phyloP scores from a whole-genome alignment of 352 stramenopile species.

The Hyaloperonospora arabidopsidis region DNA sequence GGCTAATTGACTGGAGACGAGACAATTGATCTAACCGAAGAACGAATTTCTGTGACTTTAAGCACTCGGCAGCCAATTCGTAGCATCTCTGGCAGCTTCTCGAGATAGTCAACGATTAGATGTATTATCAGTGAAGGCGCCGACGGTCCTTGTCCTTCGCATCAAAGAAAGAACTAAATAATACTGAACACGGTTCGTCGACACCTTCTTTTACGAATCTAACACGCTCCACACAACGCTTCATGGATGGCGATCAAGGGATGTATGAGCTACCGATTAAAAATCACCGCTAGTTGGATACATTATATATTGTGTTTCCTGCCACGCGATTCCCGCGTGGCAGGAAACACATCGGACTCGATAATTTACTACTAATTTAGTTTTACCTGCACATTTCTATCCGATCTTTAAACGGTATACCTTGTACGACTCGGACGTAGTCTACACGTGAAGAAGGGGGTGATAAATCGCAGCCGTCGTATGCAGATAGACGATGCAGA shows the following conservation, averaged over 20 bases:
- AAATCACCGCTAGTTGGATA: conserved; percentile 45
- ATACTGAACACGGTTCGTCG: conserved; percentile 25
- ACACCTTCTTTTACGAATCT: conserved; percentile 20
- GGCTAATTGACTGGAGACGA: conserved; percentile 29
- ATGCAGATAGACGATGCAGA: conserved; percentile 54
- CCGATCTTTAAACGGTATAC: conserved; percentile 61
- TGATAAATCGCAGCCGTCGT: conserved; percentile 53
- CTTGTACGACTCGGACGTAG: conserved; percentile 53
- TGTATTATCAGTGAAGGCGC: conserved; percentile 52
- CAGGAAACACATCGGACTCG: conserved; percentile 22
- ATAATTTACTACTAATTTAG: conserved; percentile 55
- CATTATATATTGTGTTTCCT: conserved; percentile 43
- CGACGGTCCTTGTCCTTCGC: conserved; percentile 57
- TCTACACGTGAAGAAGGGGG: conserved; percentile 44
- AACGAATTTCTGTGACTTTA: conserved; percentile 18
- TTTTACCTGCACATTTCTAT: conserved; percentile 56
- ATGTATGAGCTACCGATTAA: conserved; percentile 66
- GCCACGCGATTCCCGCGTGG: conserved; percentile 30
- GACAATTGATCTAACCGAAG: conserved; percentile 20
- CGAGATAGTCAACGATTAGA: conserved; percentile 29
- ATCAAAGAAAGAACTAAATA: conserved; percentile 43
- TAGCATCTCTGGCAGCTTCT: conserved; percentile 21
- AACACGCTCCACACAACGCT: conserved; percentile 24
- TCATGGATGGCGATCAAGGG: conserved; percentile 37
- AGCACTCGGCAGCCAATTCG: conserved; percentile 12